These are phyloP conservation scores for Arbutus unedo DNA, from an alignment of 148 eudicot species.

Conservation along the genomic window DNA sequence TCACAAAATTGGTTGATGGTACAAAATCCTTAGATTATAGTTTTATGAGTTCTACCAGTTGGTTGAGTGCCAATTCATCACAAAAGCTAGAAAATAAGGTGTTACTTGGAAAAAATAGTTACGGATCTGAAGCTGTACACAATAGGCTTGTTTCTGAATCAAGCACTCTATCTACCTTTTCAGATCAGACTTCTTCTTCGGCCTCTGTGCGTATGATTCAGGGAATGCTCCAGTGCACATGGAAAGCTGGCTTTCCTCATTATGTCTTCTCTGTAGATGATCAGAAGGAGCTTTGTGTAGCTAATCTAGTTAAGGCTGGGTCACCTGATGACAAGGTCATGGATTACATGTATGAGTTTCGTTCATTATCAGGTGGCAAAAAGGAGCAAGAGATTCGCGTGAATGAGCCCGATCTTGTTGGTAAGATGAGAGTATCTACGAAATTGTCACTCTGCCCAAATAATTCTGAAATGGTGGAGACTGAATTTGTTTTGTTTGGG, in stretches of 20 bases:
- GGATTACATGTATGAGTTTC: constrained; percentile 58
- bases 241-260: constrained; percentile 62
- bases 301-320: constrained; percentile 41
- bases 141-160: constrained; percentile 39
- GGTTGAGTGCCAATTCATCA: constrained; percentile 24
- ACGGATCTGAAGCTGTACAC: constrained; percentile 33
- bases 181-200: constrained; percentile 46
- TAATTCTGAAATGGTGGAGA: constrained; percentile 51
- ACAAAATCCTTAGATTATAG: constrained; percentile 19
- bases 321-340: constrained; percentile 31
- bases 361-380: constrained; percentile 32
- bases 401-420: constrained; percentile 43
- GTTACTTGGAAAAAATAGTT: constrained; percentile 19
- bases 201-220: constrained; percentile 26
- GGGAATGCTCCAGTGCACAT: constrained; percentile 69
- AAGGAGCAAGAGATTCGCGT: constrained; percentile 29
- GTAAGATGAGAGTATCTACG: constrained; percentile 76
- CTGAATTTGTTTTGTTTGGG: constrained; percentile 66
- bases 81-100: constrained; percentile 32
- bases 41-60: constrained; percentile 32
- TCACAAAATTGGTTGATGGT: constrained; percentile 24
- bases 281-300: constrained; percentile 54
- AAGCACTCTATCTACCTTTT: constrained; percentile 33
- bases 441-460: constrained; percentile 37
- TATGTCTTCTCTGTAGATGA: constrained; percentile 76